Percentiles rank a stretch among this genome's conserved stretches.
phyloP scores from a whole-genome alignment of 805 yeast species.

The Candida tibetensis region DNA sequence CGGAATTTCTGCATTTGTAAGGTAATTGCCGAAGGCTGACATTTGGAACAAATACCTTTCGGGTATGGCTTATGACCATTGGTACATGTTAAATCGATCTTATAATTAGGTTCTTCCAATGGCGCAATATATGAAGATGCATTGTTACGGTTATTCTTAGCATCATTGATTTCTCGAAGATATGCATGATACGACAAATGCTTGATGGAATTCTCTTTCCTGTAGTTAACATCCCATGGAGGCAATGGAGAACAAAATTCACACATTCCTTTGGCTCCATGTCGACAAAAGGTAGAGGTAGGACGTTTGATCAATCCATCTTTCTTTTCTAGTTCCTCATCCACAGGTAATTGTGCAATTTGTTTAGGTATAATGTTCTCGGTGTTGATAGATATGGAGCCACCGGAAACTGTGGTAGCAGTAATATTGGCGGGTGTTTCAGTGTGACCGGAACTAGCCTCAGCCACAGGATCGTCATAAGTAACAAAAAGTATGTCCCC shows the following conservation, averaged over 20 bases:
- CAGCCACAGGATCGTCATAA: slow-evolving; percentile 21
- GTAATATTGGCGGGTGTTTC: slow-evolving; percentile 16
- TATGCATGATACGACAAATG: slow-evolving; percentile 87
- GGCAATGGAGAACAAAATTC: slow-evolving; percentile 95
- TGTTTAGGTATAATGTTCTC: not conserved
- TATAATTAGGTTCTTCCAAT: slow-evolving; percentile 65
- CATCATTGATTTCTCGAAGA: slow-evolving; percentile 66
- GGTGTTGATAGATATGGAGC: not conserved
- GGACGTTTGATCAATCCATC: slow-evolving; percentile 72
- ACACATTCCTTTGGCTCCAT: slow-evolving; percentile 94
- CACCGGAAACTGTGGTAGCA: slow-evolving; percentile 1
- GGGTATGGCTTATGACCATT: slow-evolving; percentile 95
- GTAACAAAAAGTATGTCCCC: slow-evolving; percentile 55
- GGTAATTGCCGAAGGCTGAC: slow-evolving; percentile 95
- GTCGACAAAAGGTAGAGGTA: slow-evolving; percentile 68
- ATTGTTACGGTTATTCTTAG: slow-evolving; percentile 56
- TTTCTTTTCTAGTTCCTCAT: slow-evolving; percentile 58
- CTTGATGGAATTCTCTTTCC: slow-evolving; percentile 72
- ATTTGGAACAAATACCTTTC: slow-evolving; percentile 87
- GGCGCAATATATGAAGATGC: slow-evolving; percentile 75
- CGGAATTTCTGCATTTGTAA: slow-evolving; percentile 85
- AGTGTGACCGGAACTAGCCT: not conserved
- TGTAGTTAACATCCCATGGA: slow-evolving; percentile 86
- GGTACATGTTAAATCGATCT: slow-evolving; percentile 61
- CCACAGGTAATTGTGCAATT: slow-evolving; percentile 38